These are phyloP conservation scores for Lizanozyma gosingica DNA, from an alignment of 1,139 yeast genomes.

Conservation along the genomic window DNA sequence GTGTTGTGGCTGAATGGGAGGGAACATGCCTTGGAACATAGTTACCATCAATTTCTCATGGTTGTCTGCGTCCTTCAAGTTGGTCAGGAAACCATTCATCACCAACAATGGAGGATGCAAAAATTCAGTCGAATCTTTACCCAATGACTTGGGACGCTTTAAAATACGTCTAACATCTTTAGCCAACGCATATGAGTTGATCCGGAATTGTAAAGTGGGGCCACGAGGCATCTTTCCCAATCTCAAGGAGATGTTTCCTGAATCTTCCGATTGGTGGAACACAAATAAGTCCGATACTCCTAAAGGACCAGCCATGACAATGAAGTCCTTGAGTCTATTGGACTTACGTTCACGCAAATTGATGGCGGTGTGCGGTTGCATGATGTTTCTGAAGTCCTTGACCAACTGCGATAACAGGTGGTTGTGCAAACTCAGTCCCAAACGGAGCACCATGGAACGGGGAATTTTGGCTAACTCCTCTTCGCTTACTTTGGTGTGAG, in stretches of 20 bases:
- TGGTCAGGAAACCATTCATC: slow-evolving; percentile 68
- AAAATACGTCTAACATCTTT: slow-evolving; percentile 71
- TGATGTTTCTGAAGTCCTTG: slow-evolving; percentile 74
- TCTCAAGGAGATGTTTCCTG: slow-evolving; percentile 77
- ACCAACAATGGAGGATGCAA: slow-evolving; percentile 82
- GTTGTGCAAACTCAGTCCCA: slow-evolving; percentile 73
- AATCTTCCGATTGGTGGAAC: slow-evolving; percentile 69
- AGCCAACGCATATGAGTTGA: slow-evolving; percentile 68
- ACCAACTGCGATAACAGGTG: slow-evolving; percentile 80
- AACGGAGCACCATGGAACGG: slow-evolving; percentile 83
- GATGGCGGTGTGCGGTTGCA: slow-evolving; percentile 97
- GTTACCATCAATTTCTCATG: slow-evolving; percentile 82
- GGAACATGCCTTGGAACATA: slow-evolving; percentile 92
- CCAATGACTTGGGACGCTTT: slow-evolving; percentile 62
- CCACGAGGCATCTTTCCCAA: slow-evolving; percentile 88
- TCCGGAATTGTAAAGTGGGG: slow-evolving; percentile 81
- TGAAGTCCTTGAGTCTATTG: slow-evolving; percentile 80
- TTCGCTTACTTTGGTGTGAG: slow-evolving; percentile 60
- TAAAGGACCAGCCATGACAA: slow-evolving; percentile 95
- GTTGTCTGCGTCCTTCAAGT: slow-evolving; percentile 43
- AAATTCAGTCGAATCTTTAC: slow-evolving; percentile 55
- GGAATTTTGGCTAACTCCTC: slow-evolving; percentile 75
- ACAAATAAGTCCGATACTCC: slow-evolving; percentile 86
- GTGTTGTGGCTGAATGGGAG: slow-evolving; percentile 78
- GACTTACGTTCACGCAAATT: slow-evolving; percentile 78